Evolutionary conservation across 176 grass and related monocot genomes (phyloP).

Genomic region (Zoysia pacifica): DNA sequence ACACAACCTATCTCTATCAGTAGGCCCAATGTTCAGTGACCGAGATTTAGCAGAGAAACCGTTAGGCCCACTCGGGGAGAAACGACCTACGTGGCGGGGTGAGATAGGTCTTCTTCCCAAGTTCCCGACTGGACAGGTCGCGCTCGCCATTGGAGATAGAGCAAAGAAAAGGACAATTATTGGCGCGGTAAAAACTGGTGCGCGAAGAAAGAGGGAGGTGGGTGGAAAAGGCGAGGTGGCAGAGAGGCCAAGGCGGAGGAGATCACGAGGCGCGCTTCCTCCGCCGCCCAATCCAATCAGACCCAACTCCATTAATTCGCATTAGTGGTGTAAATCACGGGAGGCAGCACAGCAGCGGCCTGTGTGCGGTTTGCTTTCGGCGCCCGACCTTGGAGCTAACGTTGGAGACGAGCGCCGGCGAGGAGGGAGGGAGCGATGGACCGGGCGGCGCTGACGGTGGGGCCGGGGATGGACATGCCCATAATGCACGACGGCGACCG

Average conservation of each 20-base stretch:
- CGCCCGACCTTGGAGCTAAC: neutral
- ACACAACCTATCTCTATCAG: too few species aligned
- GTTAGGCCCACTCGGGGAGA: too few species aligned
- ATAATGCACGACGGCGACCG: slow-evolving; percentile 97
- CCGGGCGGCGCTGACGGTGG: slow-evolving; percentile 70
- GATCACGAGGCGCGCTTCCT: slow-evolving; percentile 46
- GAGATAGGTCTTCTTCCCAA: neutral
- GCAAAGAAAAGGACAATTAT: neutral
- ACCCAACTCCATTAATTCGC: slow-evolving; percentile 2
- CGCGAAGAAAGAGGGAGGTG: neutral
- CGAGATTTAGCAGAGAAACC: too few species aligned
- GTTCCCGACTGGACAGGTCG: slow-evolving; percentile 16
- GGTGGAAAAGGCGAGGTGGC: slow-evolving; percentile 23
- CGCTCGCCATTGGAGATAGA: neutral
- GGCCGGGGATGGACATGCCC: slow-evolving; percentile 85
- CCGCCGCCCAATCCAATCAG: slow-evolving; percentile 42
- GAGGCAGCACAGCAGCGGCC: neutral
- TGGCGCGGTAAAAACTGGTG: neutral
- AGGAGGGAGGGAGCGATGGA: slow-evolving; percentile 46
- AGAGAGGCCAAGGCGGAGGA: slow-evolving; percentile 8
- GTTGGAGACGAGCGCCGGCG: neutral
- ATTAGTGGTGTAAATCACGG: slow-evolving; percentile 30
- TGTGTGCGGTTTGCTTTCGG: neutral
- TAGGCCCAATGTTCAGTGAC: too few species aligned
- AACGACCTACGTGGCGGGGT: slow-evolving; percentile 1